Evolutionary conservation across 495 filamentous ascomycete species (phyloP), one percentile per base, ranked within the genome.

Genomic region (Pyronema omphalodes): DNA sequence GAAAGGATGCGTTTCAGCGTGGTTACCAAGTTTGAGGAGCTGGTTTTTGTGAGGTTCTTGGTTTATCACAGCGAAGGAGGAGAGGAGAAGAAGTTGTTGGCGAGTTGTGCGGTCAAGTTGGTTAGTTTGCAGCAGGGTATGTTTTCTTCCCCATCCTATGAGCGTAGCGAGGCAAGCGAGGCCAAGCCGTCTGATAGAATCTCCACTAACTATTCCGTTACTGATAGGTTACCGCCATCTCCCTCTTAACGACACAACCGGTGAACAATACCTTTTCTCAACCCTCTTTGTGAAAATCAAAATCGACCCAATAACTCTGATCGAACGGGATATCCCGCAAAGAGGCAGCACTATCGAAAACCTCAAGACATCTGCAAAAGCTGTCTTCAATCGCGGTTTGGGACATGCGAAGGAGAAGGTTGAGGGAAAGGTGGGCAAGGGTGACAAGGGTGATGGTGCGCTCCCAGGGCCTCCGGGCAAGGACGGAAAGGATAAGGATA

Each of bases 41-140:
- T 98, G 47, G 83, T 96, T 39, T 96, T 95, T 69, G 83, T 98
- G 34, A 81, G 86, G 37, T 95, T 84, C 75, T 87, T 79, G n/a
- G 83, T 95, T 39, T 87, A 82, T 73, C 84, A 86, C 55, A 86
- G 84, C 4, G 62, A 74, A 55, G 83, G 86, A 58, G 84, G 80
- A 14, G 74, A 75, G 33, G 77, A 77, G 51, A 73, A 75, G 58
- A 77, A 80, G 12, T 67, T 95, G 43, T 60, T 66, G 44, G 91
- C 87, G 3, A 88, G 79, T 6, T 96, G 86, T 67, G 95, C 86
- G 2, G 91, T 84, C 40, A 96, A 95, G 69, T 78, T 98, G 43
- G 82, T 71, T 70, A 87, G 79, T 57, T 73, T 98, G 23, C 86
- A 88, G 60, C 80, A 93, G 67, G 91, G 63, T 65, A 60, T 33